A percentile compares a stretch with the other conserved stretches of the same genome.
Conservation (phyloP, 2,329 filamentous ascomycete species). For the Paracamarosporium sp. region DNA sequence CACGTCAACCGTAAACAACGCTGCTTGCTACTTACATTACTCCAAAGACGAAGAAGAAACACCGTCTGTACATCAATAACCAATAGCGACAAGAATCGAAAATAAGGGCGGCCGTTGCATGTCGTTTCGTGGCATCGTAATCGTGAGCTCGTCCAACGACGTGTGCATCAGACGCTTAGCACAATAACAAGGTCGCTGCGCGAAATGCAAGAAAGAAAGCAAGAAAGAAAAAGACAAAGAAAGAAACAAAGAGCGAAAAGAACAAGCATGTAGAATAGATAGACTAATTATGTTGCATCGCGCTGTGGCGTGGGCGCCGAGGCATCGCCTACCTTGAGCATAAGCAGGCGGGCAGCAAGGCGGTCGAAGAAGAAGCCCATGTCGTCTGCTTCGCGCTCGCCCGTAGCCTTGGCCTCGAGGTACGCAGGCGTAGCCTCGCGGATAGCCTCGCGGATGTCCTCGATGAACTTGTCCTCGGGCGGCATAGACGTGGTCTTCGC, state of each 20-base stretch:
- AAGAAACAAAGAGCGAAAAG: background rate
- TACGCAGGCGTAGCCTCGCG: slow-evolving; percentile 26
- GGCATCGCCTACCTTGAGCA: slow-evolving; percentile 13
- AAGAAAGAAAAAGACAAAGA: background rate
- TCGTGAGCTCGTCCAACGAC: background rate
- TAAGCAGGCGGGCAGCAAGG: slow-evolving; percentile 41
- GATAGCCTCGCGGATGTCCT: slow-evolving; percentile 35
- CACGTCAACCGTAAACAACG: too few relatives aligned
- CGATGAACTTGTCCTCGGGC: slow-evolving; percentile 35
- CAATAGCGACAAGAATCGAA: background rate
- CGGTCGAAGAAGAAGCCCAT: slow-evolving; percentile 49
- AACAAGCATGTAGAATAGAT: too few relatives aligned
- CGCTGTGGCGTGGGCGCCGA: background rate
- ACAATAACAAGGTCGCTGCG: too few relatives aligned
- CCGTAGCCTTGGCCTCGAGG: slow-evolving; percentile 26
- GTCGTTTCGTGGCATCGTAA: background rate
- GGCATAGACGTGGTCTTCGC: background rate
- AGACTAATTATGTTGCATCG: too few relatives aligned
- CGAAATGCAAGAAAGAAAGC: background rate
- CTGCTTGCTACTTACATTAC: background rate
- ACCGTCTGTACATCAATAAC: background rate
- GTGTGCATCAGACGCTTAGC: background rate
- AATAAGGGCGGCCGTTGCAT: background rate
- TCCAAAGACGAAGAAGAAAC: background rate
- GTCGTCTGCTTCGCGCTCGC: slow-evolving; percentile 29